These are phyloP conservation scores for Termitomyces sp. DNA, from an alignment of 768 basidiomycete species.

Conservation along the genomic window DNA sequence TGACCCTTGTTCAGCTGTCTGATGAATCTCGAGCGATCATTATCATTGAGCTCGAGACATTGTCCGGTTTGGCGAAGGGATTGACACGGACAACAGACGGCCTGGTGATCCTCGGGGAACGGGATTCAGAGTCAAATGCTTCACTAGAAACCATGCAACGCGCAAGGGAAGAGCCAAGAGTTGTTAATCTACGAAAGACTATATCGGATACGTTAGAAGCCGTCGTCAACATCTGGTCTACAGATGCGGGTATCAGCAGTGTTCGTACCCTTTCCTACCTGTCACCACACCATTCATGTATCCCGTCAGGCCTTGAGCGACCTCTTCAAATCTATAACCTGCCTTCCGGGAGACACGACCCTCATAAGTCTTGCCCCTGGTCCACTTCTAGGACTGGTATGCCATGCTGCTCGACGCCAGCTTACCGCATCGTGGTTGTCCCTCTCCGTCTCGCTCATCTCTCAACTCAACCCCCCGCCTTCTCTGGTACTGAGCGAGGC, in stretches of 20 bases:
- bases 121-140: constrained; percentile 42
- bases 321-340: constrained; percentile 81
- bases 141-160: constrained; percentile 50
- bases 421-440: constrained; percentile 83
- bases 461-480: constrained; percentile 75
- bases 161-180: constrained; percentile 60
- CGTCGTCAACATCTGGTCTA: constrained; percentile 71
- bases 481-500: constrained; percentile 22
- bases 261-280: constrained; percentile 38
- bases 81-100: constrained; percentile 75
- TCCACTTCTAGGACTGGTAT: constrained; percentile 77
- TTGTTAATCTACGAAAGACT: constrained; percentile 57
- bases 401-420: constrained; percentile 63
- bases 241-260: constrained; percentile 69
- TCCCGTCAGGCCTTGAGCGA: constrained; percentile 64
- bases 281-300: not conserved
- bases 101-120: constrained; percentile 48
- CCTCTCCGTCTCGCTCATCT: constrained; percentile 72
- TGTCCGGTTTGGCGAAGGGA: constrained; percentile 84
- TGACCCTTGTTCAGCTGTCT: constrained; percentile 42
- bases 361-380: constrained; percentile 76
- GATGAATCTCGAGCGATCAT: constrained; percentile 65
- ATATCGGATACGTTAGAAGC: constrained; percentile 56
- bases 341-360: constrained; percentile 70
- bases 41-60: constrained; percentile 70